Evolutionary conservation across 306 rosid species (phyloP), one percentile per base, ranked within the genome.

Genomic region (Trifolium fragiferum): DNA sequence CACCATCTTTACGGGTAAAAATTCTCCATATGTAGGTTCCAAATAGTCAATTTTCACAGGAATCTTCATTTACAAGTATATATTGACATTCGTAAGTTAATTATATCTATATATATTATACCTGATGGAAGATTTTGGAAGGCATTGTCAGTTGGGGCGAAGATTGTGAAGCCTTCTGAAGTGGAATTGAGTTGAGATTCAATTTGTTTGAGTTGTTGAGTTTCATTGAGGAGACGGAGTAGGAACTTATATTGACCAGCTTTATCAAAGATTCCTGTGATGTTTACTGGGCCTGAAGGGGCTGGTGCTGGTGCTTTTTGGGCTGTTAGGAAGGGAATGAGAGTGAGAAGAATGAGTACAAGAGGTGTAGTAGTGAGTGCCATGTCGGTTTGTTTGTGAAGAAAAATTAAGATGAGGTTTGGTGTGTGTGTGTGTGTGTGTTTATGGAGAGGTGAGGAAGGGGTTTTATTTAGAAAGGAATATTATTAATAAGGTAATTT

Each of bases 131-230:
- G 98, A 75, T 62, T 83, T 37, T 49, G 80, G 81, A 93, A 93
- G 75, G 96, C 98, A 44, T 91, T 91, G 82, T 93, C 97, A 4
- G 98, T 91, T 6, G 98, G 98, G 0, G 98, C 96, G 2, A 93
- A 80, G 76, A 93, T 23, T 0, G 91, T 84, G 38, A 91, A 23
- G 23, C 98, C 97, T 7, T 93, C 80, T 0, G 85, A 30, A 32
- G 86, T 81, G 47, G 80, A 74, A 71, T 90, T 93, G 51, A 93
- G 92, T 62, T 91, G 96, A 78, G 58, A 84, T 1, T 75, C 58
- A 27, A 93, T 83, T 78, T 89, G 97, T 16, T 9, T 63, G 8
- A 40, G 59, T 9, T 81, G 85, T 72, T 85, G 95, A 3, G 89
- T 87, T 5, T 89, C 83, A 3, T 40, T 21, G 4, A 93, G 80